phyloP scores from a whole-genome alignment of 208 protist species.

The Histomonas meleagridis region DNA sequence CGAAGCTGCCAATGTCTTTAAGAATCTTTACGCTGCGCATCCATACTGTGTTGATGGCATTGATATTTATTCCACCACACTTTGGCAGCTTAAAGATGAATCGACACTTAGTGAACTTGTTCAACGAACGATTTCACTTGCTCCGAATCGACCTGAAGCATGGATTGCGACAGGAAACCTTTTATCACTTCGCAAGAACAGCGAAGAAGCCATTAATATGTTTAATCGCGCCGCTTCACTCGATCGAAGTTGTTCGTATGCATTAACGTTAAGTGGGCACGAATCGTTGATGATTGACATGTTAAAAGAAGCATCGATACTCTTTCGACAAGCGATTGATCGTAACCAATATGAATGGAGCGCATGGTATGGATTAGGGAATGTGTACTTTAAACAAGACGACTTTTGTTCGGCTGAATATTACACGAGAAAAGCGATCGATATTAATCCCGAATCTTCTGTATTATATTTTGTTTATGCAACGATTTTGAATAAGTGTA shows the following conservation, averaged over 20 bases:
- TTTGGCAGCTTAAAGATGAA: neutral
- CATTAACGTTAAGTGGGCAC: neutral
- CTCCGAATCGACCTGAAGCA: neutral
- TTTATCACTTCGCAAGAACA: neutral
- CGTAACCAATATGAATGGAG: neutral
- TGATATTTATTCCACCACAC: neutral
- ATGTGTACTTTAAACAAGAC: neutral
- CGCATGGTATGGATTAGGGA: neutral
- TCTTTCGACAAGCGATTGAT: neutral
- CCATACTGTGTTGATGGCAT: neutral
- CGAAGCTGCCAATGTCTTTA: neutral
- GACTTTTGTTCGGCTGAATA: neutral
- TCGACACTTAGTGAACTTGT: neutral
- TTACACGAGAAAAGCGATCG: neutral
- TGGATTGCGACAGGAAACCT: neutral
- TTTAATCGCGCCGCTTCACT: neutral
- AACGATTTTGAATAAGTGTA: neutral
- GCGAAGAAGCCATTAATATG: neutral
- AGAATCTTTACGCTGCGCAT: neutral
- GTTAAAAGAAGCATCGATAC: neutral
- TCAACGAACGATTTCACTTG: neutral
- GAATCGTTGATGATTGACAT: neutral
- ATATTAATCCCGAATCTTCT: neutral
- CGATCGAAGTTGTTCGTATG: neutral
- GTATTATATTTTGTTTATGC: neutral